Evolutionary conservation across 495 filamentous ascomycete genomes (phyloP).

Genomic region (Aspergillus incahuasiensis): DNA sequence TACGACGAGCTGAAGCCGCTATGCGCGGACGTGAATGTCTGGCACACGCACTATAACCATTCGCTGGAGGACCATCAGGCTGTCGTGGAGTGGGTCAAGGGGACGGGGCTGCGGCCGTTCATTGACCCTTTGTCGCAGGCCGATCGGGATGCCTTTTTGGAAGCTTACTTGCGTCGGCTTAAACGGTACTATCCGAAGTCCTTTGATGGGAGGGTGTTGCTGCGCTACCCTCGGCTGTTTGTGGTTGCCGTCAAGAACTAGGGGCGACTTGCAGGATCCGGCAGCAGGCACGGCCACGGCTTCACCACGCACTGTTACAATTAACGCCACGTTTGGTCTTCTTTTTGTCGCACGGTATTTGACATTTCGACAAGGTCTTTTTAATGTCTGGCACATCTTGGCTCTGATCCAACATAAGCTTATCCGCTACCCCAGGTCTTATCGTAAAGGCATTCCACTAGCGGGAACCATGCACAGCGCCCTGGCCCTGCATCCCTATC

Average conservation of each 20-base stretch:
- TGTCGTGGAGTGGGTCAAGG: conserved; percentile 55
- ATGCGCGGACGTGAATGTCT: conserved; percentile 40
- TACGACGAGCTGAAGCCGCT: conserved; percentile 43
- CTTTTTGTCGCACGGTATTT: not conserved
- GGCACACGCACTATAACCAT: conserved; percentile 50
- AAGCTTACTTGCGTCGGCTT: conserved; percentile 36
- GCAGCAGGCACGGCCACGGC: not conserved
- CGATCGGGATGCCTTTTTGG: conserved; percentile 36
- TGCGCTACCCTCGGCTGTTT: conserved; percentile 46
- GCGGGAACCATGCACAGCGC: not conserved
- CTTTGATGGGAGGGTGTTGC: conserved; percentile 42
- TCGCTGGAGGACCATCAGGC: conserved; percentile 39
- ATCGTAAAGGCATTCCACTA: not conserved
- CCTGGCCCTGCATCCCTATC: conserved; percentile 1
- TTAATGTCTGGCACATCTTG: too few relatives aligned
- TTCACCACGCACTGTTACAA: not conserved
- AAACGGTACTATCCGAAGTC: conserved; percentile 31
- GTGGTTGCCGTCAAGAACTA: conserved; percentile 34
- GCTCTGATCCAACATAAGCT: not conserved
- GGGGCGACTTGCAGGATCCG: not conserved
- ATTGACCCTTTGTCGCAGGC: conserved; percentile 34
- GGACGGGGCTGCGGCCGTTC: conserved; percentile 50
- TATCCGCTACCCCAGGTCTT: not conserved
- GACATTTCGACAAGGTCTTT: too few relatives aligned
- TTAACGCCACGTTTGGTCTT: not conserved